Conservation (phyloP, 805 yeast species). For the Metschnikowia henanensis region DNA sequence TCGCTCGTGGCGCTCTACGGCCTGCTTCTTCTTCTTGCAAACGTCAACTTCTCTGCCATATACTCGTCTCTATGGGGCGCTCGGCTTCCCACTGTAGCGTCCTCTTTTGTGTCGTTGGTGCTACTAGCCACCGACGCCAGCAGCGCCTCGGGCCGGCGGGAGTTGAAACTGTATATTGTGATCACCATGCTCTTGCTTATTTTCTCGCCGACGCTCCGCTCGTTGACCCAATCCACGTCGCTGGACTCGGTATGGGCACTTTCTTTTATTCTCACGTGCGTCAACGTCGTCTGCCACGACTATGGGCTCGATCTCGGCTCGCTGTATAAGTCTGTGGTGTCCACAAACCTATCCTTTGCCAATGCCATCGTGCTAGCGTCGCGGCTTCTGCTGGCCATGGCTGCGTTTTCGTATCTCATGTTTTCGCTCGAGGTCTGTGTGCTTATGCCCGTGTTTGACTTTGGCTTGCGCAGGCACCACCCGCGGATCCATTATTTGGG, state of each 20-base stretch:
- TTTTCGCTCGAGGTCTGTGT: slow-evolving; percentile 72
- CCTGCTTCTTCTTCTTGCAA: slow-evolving; percentile 60
- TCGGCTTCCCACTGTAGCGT: slow-evolving; percentile 38
- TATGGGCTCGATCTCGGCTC: slow-evolving; percentile 52
- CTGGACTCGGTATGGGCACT: slow-evolving; percentile 96
- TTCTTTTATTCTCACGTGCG: slow-evolving; percentile 72
- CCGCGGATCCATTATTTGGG: slow-evolving; percentile 21
- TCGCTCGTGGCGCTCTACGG: slow-evolving; percentile 66
- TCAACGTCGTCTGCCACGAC: slow-evolving; percentile 68
- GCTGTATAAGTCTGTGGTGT: slow-evolving; percentile 52
- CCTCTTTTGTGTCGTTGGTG: slow-evolving; percentile 12
- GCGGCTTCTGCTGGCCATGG: slow-evolving; percentile 68
- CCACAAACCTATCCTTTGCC: slow-evolving; percentile 81
- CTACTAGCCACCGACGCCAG: slow-evolving; percentile 7
- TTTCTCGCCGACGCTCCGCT: slow-evolving; percentile 85
- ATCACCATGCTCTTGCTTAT: slow-evolving; percentile 72
- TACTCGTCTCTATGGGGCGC: slow-evolving; percentile 53
- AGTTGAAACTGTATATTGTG: slow-evolving; percentile 51
- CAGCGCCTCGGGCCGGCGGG: slow-evolving; percentile 7
- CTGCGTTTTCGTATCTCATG: slow-evolving; percentile 82
- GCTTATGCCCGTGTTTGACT: slow-evolving; percentile 68
- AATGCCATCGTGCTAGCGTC: slow-evolving; percentile 91
- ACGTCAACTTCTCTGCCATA: slow-evolving; percentile 65
- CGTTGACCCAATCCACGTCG: slow-evolving; percentile 84
- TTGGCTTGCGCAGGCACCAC: slow-evolving; percentile 50